A percentile compares a stretch with the other conserved stretches of the same genome.
These are phyloP conservation scores for Picea glauca DNA, from an alignment of 75 land plant genomes.

Conservation along the genomic window DNA sequence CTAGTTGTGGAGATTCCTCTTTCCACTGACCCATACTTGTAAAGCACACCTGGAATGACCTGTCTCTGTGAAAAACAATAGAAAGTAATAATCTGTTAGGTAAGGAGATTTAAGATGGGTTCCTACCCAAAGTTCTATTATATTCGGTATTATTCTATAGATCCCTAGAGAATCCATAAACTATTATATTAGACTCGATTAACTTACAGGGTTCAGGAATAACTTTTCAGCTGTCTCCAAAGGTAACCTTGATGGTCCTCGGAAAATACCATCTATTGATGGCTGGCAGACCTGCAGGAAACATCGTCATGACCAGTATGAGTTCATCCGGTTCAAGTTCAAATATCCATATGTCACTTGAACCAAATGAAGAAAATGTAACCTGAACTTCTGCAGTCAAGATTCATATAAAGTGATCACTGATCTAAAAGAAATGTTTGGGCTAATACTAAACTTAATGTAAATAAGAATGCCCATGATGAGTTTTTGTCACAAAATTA, in stretches of 20 bases:
- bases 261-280: neutral
- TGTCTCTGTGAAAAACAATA: neutral
- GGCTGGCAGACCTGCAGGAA: neutral
- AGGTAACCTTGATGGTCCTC: neutral
- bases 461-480: too few relatives aligned
- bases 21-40: conserved; percentile 8
- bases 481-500: too few relatives aligned
- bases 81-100: neutral
- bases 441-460: too few relatives aligned
- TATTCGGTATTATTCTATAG: neutral
- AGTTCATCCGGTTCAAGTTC: neutral
- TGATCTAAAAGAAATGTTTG: too few relatives aligned
- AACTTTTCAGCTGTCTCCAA: neutral
- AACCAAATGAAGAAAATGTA: neutral
- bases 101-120: neutral
- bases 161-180: neutral
- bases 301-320: neutral
- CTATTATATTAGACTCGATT: neutral
- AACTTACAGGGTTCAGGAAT: neutral
- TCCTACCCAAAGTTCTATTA: neutral
- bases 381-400: neutral
- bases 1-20: conserved; percentile 5
- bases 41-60: neutral
- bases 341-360: neutral
- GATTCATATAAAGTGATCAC: neutral